phyloP scores from a whole-genome alignment of 345 rosid genomes.

The Populus davidiana region DNA sequence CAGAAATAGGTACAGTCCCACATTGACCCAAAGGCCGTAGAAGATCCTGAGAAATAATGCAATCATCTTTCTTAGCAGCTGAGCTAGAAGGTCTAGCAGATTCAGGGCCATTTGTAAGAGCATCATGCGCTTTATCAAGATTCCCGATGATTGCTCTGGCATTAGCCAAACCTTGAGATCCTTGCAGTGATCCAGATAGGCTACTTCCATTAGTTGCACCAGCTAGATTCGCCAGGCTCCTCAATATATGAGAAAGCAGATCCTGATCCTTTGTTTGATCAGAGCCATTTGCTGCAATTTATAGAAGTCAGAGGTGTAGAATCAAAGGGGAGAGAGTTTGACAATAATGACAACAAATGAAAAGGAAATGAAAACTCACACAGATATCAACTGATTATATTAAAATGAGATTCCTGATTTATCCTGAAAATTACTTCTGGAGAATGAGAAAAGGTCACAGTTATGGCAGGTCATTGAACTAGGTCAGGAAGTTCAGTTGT shows the following conservation, averaged over 20 bases:
- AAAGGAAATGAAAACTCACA: not conserved
- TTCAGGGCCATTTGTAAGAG: slow-evolving; percentile 20
- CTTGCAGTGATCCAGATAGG: slow-evolving; percentile 59
- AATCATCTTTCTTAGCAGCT: slow-evolving; percentile 26
- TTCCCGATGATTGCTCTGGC: slow-evolving; percentile 28
- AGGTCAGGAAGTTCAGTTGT: not conserved
- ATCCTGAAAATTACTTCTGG: not conserved
- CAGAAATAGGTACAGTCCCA: slow-evolving; percentile 24
- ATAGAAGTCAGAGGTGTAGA: slow-evolving; percentile 14
- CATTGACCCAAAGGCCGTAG: slow-evolving; percentile 21
- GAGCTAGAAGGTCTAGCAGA: slow-evolving; percentile 34
- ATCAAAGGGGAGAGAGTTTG: slow-evolving; percentile 2
- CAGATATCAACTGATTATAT: not conserved
- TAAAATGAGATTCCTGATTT: not conserved
- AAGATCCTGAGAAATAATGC: slow-evolving; percentile 21
- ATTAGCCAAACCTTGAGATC: slow-evolving; percentile 48
- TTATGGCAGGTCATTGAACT: not conserved
- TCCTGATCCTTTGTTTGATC: slow-evolving; percentile 70
- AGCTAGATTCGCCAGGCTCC: slow-evolving; percentile 55
- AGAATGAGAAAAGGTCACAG: not conserved
- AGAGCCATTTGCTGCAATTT: slow-evolving; percentile 65
- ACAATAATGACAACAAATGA: not conserved
- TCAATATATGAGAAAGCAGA: slow-evolving; percentile 71
- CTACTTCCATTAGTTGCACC: slow-evolving; percentile 42
- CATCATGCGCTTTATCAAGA: slow-evolving; percentile 23